These are phyloP conservation scores for Elsinoe necatrix DNA, from an alignment of 2,329 filamentous ascomycete species.

Conservation along the genomic window DNA sequence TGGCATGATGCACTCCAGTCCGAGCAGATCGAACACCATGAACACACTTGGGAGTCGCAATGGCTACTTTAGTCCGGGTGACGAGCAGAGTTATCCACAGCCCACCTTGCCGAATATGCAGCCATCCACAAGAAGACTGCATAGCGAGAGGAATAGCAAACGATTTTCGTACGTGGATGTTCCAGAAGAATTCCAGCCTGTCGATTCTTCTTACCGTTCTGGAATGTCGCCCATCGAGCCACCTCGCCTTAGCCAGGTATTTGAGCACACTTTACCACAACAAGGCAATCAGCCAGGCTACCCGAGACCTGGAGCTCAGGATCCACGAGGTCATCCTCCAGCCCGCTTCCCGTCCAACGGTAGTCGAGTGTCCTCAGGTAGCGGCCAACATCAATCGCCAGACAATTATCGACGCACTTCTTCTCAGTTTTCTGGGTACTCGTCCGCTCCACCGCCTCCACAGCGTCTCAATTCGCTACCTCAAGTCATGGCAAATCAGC, in stretches of 20 bases:
- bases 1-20: neutral
- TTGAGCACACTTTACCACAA: neutral
- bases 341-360: neutral
- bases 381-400: neutral
- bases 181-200: constrained; percentile 12
- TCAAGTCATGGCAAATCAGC: neutral
- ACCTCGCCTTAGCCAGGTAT: constrained; percentile 8
- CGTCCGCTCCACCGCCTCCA: neutral
- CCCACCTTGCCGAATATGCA: constrained; percentile 9
- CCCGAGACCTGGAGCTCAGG: neutral
- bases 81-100: neutral
- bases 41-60: constrained; percentile 1
- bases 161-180: constrained; percentile 12
- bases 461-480: neutral
- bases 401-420: constrained; percentile 2
- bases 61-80: neutral
- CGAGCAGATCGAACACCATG: constrained; percentile 2
- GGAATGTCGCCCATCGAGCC: constrained; percentile 6
- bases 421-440: neutral
- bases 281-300: neutral
- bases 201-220: constrained; percentile 1
- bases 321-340: neutral
- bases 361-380: neutral
- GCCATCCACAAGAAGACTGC: neutral
- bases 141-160: constrained; percentile 9